A percentile compares a stretch with the other conserved stretches of the same genome.
Evolutionary conservation across 306 rosid species (phyloP).

Genomic region (Rosa lucieae): DNA sequence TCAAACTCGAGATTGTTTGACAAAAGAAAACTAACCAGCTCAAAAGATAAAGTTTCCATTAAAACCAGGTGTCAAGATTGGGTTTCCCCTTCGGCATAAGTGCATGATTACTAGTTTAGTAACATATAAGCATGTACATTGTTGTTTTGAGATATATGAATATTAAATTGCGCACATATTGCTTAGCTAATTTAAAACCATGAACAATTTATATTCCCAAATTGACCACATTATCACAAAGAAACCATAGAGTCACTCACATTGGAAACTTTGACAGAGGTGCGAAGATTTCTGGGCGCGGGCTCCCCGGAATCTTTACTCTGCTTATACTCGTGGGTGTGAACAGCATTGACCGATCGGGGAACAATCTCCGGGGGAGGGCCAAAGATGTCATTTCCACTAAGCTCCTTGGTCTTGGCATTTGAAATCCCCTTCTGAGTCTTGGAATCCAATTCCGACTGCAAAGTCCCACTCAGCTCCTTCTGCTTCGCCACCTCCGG

Average conservation of each 20-base stretch:
- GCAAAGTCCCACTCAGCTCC: constrained; percentile 76
- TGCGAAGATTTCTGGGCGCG: constrained; percentile 47
- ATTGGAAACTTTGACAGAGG: constrained; percentile 91
- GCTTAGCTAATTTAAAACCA: background rate
- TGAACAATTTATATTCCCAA: background rate
- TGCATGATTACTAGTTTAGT: background rate
- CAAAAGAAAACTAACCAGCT: background rate
- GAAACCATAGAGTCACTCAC: constrained; percentile 60
- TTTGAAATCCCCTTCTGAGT: constrained; percentile 54
- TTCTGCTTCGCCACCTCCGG: constrained; percentile 96
- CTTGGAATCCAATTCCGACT: constrained; percentile 47
- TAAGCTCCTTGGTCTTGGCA: constrained; percentile 80
- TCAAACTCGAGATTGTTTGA: background rate
- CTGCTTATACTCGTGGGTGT: constrained; percentile 39
- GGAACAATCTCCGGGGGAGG: constrained; percentile 69
- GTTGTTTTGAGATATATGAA: background rate
- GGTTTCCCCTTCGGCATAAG: background rate
- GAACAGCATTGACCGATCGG: constrained; percentile 48
- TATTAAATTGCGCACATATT: background rate
- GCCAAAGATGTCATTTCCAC: constrained; percentile 85
- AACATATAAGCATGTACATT: background rate
- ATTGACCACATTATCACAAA: background rate
- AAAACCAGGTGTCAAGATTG: background rate
- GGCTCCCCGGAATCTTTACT: constrained; percentile 51
- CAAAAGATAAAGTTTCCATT: background rate